Percentiles rank a stretch among this genome's conserved stretches.
These are phyloP conservation scores for Cryphonectria radicalis DNA, from an alignment of 2,329 filamentous ascomycete genomes.

Conservation along the genomic window DNA sequence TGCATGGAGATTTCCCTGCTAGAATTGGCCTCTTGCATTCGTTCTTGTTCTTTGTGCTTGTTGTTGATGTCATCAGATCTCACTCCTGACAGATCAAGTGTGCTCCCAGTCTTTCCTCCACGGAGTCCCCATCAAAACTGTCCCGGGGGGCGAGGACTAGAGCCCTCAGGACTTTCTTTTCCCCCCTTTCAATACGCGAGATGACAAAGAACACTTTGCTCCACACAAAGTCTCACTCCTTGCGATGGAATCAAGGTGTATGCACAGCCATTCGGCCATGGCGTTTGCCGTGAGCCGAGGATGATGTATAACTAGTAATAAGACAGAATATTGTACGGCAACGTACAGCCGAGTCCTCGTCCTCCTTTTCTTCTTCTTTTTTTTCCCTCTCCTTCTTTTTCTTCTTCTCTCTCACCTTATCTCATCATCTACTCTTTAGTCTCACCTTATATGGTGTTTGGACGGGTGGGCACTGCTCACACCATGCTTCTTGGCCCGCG, in stretches of 20 bases:
- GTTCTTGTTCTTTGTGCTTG: not conserved
- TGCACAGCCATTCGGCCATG: not conserved
- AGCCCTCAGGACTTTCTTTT: not conserved
- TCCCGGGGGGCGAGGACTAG: not conserved
- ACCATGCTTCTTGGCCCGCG: not conserved
- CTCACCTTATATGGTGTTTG: not conserved
- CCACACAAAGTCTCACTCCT: not conserved
- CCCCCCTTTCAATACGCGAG: not conserved
- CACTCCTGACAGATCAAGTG: not conserved
- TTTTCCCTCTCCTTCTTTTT: not conserved
- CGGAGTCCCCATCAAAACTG: not conserved
- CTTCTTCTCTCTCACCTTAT: too few relatives aligned
- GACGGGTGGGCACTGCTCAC: not conserved
- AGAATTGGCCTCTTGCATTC: conserved; percentile 7
- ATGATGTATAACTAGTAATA: not conserved
- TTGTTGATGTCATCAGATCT: not conserved
- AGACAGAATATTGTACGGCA: not conserved
- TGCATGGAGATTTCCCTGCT: conserved; percentile 13
- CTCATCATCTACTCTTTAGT: not conserved
- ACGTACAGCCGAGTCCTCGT: not conserved
- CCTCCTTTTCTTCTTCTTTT: not conserved
- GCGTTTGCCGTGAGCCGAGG: not conserved
- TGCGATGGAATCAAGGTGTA: not conserved
- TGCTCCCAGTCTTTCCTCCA: not conserved
- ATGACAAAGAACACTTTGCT: not conserved